A percentile compares a stretch with the other conserved stretches of the same genome.
Evolutionary conservation across 2,329 filamentous ascomycete species (phyloP).

Genomic region (Ophiostoma quercus): DNA sequence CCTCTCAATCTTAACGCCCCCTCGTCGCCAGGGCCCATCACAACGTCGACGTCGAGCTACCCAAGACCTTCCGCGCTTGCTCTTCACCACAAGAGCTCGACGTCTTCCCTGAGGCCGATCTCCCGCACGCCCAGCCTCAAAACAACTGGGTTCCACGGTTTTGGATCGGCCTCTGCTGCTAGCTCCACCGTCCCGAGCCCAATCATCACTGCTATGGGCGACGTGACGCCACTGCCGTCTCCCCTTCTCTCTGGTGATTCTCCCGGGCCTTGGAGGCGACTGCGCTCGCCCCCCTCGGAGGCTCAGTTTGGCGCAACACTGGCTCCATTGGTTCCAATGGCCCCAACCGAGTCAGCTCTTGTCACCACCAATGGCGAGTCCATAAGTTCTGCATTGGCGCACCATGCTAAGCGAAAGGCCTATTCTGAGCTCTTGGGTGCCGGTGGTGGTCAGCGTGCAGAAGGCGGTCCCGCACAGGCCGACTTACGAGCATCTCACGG

Average conservation of each 20-base stretch:
- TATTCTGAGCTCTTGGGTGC: constrained; percentile 46
- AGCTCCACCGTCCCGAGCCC: constrained; percentile 68
- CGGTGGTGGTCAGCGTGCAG: constrained; percentile 23
- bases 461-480: constrained; percentile 27
- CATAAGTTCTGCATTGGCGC: constrained; percentile 45
- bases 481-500: constrained; percentile 41
- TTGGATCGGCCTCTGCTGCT: constrained; percentile 50
- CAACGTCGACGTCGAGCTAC: constrained; percentile 25
- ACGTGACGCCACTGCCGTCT: constrained; percentile 73
- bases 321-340: constrained; percentile 31
- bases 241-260: constrained; percentile 63
- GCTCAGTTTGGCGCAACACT: constrained; percentile 35
- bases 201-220: constrained; percentile 67
- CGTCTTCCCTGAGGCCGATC: constrained; percentile 46
- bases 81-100: constrained; percentile 40
- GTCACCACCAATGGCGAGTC: constrained; percentile 50
- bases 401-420: constrained; percentile 53
- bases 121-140: constrained; percentile 59
- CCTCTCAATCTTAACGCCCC: constrained; percentile 15
- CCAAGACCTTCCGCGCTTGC: constrained; percentile 30
- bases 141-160: constrained; percentile 43
- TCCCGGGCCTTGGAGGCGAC: constrained; percentile 60
- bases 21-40: constrained; percentile 16
- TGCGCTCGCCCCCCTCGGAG: constrained; percentile 46
- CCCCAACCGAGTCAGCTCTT: constrained; percentile 41